Percentiles rank a stretch among this genome's conserved stretches.
Evolutionary conservation across 2,329 filamentous ascomycete species (phyloP).

Genomic region (Diplodia corticola): DNA sequence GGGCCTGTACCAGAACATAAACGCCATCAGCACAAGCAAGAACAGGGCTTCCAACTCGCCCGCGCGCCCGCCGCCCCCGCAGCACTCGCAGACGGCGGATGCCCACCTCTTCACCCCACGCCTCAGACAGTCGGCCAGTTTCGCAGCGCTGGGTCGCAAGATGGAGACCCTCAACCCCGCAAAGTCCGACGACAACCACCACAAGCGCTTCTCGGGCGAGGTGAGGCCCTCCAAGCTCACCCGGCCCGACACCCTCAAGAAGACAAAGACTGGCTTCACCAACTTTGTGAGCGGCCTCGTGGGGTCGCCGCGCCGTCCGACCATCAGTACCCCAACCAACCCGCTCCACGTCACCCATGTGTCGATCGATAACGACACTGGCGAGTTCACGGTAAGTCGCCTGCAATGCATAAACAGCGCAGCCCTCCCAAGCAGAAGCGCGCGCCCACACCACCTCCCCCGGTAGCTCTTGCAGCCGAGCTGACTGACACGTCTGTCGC

Average conservation of each 20-base stretch:
- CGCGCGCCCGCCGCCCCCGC: slow-evolving; percentile 30
- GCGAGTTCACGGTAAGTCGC: slow-evolving; percentile 80
- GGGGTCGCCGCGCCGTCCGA: slow-evolving; percentile 77
- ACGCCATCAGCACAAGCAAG: slow-evolving; percentile 30
- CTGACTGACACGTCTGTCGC: slow-evolving; percentile 23
- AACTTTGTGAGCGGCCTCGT: slow-evolving; percentile 44
- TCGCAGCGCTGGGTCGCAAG: slow-evolving; percentile 44
- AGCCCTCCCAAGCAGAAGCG: not conserved
- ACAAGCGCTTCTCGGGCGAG: slow-evolving; percentile 44
- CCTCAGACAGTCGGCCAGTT: slow-evolving; percentile 45
- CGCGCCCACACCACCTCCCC: not conserved
- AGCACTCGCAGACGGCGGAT: slow-evolving; percentile 34
- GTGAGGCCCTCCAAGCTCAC: slow-evolving; percentile 35
- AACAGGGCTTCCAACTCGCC: slow-evolving; percentile 13
- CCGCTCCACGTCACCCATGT: slow-evolving; percentile 98
- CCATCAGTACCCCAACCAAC: slow-evolving; percentile 97
- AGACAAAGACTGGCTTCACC: slow-evolving; percentile 42
- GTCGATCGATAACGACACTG: slow-evolving; percentile 92
- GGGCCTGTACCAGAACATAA: slow-evolving; percentile 39
- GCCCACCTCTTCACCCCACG: slow-evolving; percentile 30
- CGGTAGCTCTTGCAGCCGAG: not conserved
- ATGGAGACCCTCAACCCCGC: slow-evolving; percentile 44
- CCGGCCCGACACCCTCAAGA: slow-evolving; percentile 40
- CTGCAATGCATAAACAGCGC: slow-evolving; percentile 21
- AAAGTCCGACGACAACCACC: slow-evolving; percentile 33